phyloP scores from a whole-genome alignment of 768 basidiomycete species.

The Suillus alpinus region DNA sequence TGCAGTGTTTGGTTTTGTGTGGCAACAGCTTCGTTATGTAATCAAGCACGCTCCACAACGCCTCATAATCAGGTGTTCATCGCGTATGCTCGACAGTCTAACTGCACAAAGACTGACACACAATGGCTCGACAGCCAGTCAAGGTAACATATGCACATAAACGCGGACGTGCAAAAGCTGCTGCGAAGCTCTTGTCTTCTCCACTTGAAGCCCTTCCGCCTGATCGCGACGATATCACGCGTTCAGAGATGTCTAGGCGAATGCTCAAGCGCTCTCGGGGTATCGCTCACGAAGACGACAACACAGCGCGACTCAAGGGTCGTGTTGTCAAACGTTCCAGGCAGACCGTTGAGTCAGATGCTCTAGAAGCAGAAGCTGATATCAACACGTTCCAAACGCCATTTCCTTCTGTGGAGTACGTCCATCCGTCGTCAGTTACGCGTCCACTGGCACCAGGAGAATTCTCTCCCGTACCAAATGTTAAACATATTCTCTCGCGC shows the following conservation, averaged over 20 bases:
- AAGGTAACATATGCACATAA: constrained; percentile 33
- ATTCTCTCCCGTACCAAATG: constrained; percentile 42
- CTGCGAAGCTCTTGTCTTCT: constrained; percentile 20
- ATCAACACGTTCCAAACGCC: constrained; percentile 27
- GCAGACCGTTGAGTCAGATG: constrained; percentile 12
- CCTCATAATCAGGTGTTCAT: not conserved
- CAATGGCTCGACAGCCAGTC: constrained; percentile 11
- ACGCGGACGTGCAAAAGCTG: constrained; percentile 18
- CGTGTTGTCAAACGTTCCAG: constrained; percentile 35
- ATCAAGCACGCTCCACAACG: constrained; percentile 8
- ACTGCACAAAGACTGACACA: not conserved
- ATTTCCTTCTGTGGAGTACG: constrained; percentile 20
- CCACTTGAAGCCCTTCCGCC: constrained; percentile 27
- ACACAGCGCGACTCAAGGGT: constrained; percentile 13
- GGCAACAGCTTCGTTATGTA: constrained; percentile 18
- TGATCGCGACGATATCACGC: constrained; percentile 32
- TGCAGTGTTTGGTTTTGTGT: constrained; percentile 8
- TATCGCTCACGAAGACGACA: constrained; percentile 19
- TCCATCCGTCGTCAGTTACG: constrained; percentile 22
- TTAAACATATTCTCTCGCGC: constrained; percentile 34
- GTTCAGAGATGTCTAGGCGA: constrained; percentile 40
- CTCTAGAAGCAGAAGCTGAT: constrained; percentile 6
- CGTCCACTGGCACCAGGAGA: constrained; percentile 27
- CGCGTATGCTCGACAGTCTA: not conserved
- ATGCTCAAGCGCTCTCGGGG: constrained; percentile 48